These are phyloP conservation scores for Gelatoporia subvermispora DNA, from an alignment of 768 basidiomycete species.

Conservation along the genomic window DNA sequence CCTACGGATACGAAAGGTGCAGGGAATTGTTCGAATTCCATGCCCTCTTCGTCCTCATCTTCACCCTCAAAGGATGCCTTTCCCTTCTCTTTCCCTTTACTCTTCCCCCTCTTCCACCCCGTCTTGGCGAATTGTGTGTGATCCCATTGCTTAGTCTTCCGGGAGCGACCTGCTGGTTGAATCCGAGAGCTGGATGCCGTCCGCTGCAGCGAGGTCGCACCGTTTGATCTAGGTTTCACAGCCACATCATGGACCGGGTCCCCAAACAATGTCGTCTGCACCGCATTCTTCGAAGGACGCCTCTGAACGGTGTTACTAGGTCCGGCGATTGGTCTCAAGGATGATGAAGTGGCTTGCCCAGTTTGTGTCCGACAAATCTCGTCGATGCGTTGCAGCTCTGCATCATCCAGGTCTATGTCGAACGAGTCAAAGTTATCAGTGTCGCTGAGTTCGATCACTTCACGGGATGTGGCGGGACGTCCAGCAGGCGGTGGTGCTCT, in stretches of 20 bases:
- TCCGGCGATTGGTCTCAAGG: slow-evolving; percentile 33
- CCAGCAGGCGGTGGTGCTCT: slow-evolving; percentile 15
- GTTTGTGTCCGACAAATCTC: slow-evolving; percentile 40
- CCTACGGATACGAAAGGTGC: slow-evolving; percentile 46
- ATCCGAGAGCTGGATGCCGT: slow-evolving; percentile 34
- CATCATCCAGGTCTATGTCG: slow-evolving; percentile 45
- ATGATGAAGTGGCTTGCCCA: slow-evolving; percentile 33
- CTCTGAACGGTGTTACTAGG: slow-evolving; percentile 17
- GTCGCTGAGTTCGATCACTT: slow-evolving; percentile 40
- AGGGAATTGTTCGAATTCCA: slow-evolving; percentile 83
- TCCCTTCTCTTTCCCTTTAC: slow-evolving; percentile 41
- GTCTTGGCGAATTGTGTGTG: slow-evolving; percentile 83
- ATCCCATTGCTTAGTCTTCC: slow-evolving; percentile 85
- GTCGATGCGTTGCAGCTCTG: slow-evolving; percentile 51
- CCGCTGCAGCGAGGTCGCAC: slow-evolving; percentile 32
- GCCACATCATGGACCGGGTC: slow-evolving; percentile 37
- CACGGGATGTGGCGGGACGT: slow-evolving; percentile 2
- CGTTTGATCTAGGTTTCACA: slow-evolving; percentile 20
- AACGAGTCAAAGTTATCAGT: slow-evolving; percentile 29
- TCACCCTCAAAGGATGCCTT: slow-evolving; percentile 34
- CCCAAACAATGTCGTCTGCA: slow-evolving; percentile 69
- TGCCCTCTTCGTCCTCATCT: slow-evolving; percentile 51
- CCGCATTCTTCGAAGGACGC: slow-evolving; percentile 29
- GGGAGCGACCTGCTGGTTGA: slow-evolving; percentile 15
- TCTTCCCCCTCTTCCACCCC: slow-evolving; percentile 56